Conservation (phyloP, 805 yeast species). For the Saccharomycopsis sp. region DNA sequence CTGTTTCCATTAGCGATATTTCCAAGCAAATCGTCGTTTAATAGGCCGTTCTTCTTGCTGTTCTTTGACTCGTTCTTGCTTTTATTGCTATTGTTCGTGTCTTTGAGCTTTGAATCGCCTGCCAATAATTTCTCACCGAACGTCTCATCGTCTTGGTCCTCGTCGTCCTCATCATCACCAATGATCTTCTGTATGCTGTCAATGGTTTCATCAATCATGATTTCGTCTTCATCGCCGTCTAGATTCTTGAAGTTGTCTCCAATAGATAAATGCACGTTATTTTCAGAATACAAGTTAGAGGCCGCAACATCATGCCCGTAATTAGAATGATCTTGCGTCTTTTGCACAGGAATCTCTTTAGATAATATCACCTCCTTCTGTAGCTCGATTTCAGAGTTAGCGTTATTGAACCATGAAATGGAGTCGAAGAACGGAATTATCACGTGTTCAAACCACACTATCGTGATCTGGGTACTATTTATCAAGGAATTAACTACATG, state of each 20-base stretch:
- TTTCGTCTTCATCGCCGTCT: slow-evolving; percentile 40
- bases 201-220: slow-evolving; percentile 18
- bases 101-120: slow-evolving; percentile 27
- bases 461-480: slow-evolving; percentile 31
- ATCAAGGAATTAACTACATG: slow-evolving; percentile 29
- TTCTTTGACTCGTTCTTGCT: slow-evolving; percentile 23
- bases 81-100: slow-evolving; percentile 21
- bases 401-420: slow-evolving; percentile 46
- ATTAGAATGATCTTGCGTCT: slow-evolving; percentile 4
- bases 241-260: slow-evolving; percentile 60
- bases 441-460: slow-evolving; percentile 60
- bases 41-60: slow-evolving; percentile 31
- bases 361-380: background rate
- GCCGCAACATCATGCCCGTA: slow-evolving; percentile 43
- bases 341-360: slow-evolving; percentile 7
- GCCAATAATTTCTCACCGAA: slow-evolving; percentile 44
- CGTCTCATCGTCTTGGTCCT: slow-evolving; percentile 34
- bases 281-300: slow-evolving; percentile 52
- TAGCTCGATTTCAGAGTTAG: slow-evolving; percentile 7
- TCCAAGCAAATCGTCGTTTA: background rate
- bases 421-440: slow-evolving; percentile 51
- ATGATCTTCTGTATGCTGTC: slow-evolving; percentile 22
- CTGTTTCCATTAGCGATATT: background rate
- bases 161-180: slow-evolving; percentile 31
- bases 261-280: slow-evolving; percentile 39